Evolutionary conservation across 148 eudicot genomes (phyloP).

Genomic region (Chenopodium formosanum): DNA sequence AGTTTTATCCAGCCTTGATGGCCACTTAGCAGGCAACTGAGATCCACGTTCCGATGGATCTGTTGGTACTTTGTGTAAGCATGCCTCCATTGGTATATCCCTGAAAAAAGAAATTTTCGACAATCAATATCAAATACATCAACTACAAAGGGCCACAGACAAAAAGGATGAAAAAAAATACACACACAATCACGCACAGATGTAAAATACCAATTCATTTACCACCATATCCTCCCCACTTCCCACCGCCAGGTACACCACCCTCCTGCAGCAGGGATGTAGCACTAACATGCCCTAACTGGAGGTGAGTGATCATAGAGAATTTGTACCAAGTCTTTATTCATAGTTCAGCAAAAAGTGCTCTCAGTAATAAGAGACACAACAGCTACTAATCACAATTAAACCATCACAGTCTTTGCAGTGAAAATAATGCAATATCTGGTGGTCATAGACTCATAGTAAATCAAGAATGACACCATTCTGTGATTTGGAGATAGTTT

Average conservation of each 20-base stretch:
- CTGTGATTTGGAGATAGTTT: neutral
- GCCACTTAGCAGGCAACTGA: conserved; percentile 68
- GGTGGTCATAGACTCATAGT: neutral
- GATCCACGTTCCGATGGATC: conserved; percentile 56
- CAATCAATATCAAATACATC: neutral
- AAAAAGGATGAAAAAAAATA: neutral
- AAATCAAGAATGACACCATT: neutral
- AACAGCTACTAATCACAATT: neutral
- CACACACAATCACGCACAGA: neutral
- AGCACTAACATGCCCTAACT: neutral
- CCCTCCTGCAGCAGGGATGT: neutral
- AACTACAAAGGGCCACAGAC: neutral
- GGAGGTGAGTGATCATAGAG: neutral
- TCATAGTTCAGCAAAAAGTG: neutral
- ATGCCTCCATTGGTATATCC: conserved; percentile 59
- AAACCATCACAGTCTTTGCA: neutral
- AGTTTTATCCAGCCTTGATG: conserved; percentile 48
- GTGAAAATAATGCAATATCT: neutral
- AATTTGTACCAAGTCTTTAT: neutral
- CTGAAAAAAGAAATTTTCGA: conserved; percentile 28
- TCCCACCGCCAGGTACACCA: neutral
- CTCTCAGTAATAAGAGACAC: neutral
- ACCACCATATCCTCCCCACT: neutral
- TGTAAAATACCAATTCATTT: neutral
- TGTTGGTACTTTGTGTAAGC: conserved; percentile 62